Evolutionary conservation across 495 filamentous ascomycete species (phyloP).

Genomic region (Physcia stellaris): DNA sequence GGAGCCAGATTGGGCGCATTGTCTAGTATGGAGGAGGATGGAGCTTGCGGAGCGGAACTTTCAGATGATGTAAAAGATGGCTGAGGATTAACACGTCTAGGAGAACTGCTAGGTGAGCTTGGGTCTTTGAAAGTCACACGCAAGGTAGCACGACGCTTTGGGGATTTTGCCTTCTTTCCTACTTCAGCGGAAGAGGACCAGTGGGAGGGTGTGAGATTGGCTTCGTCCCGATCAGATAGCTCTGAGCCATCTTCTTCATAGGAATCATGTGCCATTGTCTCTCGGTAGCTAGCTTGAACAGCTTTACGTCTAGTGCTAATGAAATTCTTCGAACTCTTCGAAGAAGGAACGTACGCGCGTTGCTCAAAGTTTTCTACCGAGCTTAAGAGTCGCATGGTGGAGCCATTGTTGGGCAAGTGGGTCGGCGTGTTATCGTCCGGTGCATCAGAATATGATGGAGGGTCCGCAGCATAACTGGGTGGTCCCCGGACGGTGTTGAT

Average conservation of each 20-base stretch:
- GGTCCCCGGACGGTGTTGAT: constrained; percentile 16
- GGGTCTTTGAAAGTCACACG: constrained; percentile 9
- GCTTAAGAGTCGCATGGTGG: constrained; percentile 49
- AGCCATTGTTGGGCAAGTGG: constrained; percentile 26
- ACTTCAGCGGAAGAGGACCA: constrained; percentile 13
- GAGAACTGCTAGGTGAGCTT: constrained; percentile 11
- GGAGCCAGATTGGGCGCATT: constrained; percentile 42
- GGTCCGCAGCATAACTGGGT: constrained; percentile 19
- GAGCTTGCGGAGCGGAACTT: constrained; percentile 21
- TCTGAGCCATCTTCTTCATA: constrained; percentile 1
- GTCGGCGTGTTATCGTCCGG: constrained; percentile 22
- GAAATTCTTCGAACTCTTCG: constrained; percentile 5
- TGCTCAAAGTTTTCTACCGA: constrained; percentile 33
- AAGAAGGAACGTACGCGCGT: constrained; percentile 29
- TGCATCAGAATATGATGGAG: constrained; percentile 20
- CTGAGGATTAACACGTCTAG: constrained; percentile 14
- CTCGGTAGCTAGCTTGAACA: neutral
- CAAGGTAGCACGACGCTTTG: constrained; percentile 11
- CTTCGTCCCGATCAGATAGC: constrained; percentile 9
- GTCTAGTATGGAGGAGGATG: constrained; percentile 41
- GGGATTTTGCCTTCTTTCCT: constrained; percentile 8
- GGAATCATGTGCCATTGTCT: constrained; percentile 14
- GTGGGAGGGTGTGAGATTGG: constrained; percentile 11
- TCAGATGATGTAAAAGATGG: constrained; percentile 9
- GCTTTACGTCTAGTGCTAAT: constrained; percentile 9